Base-by-base conservation (phyloP, 768 basidiomycete species). In the Lactifluus hygrophoroides region DNA sequence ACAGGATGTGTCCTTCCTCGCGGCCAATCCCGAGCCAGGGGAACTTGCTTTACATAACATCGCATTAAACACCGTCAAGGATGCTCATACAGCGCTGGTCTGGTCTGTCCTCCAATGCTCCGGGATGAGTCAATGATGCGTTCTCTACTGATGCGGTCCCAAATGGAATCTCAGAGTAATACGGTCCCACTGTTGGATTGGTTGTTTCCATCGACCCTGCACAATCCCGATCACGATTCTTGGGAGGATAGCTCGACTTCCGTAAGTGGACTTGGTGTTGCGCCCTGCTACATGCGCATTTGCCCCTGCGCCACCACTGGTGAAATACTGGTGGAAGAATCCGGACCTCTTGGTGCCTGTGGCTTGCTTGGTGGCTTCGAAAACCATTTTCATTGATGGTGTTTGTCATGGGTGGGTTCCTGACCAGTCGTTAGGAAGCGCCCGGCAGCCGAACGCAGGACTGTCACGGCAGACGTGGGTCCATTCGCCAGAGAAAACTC, bases 301-400 rank as follows among this genome's bases (percentile, higher is more conserved):
- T n/a, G 3, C 23, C 17, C 23, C 10, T 23, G 48, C 11, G 48
- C 55, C 30, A 34, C 40, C 37, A 11, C 14, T 21, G n/a, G 35
- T 55, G n/a, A 35, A 38, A 23, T 23, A 13, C 35, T 9, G 13
- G 32, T 47, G 49, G 44, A 19, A 58, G 19, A 25, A 25, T 1
- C 51, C 37, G 25, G 25, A 28, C n/a, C n/a, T n/a, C n/a, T 5
- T 14, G 6, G 40, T 35, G 5, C 51, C 51, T 54, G 37, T 42
- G n/a, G 30, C 46, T 53, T 17, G n/a, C 30, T 47, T 34, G 28
- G 57, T 57, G 45, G 46, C 46, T 48, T 53, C 28, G 37, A 48
- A 42, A 21, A 11, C 38, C 25, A 30, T 28, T 23, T 38, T 27
- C 42, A 16, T 2, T 28, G n/a, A 38, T 8, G 16, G 43, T 30